Evolutionary conservation across 176 grass and related monocot genomes (phyloP), one percentile per base, ranked within the genome.

Genomic region (Urochloa ruziziensis): DNA sequence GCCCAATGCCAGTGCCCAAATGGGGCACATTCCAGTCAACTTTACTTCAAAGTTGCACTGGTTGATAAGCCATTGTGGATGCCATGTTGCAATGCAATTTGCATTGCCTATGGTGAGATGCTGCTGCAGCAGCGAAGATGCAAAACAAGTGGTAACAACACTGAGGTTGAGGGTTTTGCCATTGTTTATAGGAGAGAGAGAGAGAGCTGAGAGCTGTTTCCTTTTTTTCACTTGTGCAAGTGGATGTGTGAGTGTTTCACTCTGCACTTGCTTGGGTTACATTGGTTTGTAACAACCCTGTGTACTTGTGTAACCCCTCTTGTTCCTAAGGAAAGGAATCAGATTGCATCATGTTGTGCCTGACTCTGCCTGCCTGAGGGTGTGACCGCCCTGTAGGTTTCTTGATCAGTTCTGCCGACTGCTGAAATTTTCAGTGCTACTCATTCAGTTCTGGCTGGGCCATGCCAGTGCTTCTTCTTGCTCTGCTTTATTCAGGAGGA

Each of bases 241-340:
- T 87, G 84, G 84, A 73, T 73, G 11, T 71, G 74, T 58, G 82
- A 87, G 80, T 83, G 74, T 67, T 90, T 82, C 89, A 86, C 89
- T 87, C 80, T 74, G 67, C 67, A 66, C 82, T 79, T 90, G 83
- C 64, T 73, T 54, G 77, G 76, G 82, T 82, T 65, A 67, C 78
- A 83, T 79, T 52, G 18, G 79, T 86, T 86, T 90, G 84, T 79
- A 72, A 60, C 84, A 72, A 59, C 66, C 34, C 54, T 83, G 60
- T 90, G 82, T 80, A 87, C 89, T 83, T 74, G 17, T 87, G 84
- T 84, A 84, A 70, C 84, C 85, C 34, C 75, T 62, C 78, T 53
- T 87, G 84, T 87, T 84, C 74, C 47, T 68, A 68, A 87, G 80
- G 78, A 87, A 87, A 84, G 75, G 61, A 83, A 80, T 80, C 75